phyloP scores from a whole-genome alignment of 257 asterid genomes.

The Penstemon newberryi region DNA sequence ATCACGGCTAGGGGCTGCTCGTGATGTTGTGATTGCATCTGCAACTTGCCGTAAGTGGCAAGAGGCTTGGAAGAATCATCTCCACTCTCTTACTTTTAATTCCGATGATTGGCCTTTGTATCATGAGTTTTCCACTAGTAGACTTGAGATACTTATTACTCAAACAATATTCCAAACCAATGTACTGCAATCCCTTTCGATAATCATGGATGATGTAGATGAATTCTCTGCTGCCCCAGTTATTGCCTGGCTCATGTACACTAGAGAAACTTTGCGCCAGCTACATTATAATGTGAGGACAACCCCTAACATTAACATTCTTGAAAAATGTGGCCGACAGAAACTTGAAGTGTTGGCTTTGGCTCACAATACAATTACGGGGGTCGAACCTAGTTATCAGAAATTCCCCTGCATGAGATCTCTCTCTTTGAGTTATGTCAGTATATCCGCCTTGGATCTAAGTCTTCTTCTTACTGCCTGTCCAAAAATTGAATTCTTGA shows the following conservation, averaged over 20 bases:
- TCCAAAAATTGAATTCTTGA: constrained; percentile 62
- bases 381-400: constrained; percentile 84
- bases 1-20: constrained; percentile 76
- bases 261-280: constrained; percentile 72
- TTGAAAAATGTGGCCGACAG: constrained; percentile 87
- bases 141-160: constrained; percentile 78
- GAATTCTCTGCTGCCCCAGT: constrained; percentile 85
- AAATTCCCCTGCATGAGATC: constrained; percentile 66
- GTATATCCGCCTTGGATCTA: constrained; percentile 79
- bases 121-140: constrained; percentile 57
- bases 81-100: constrained; percentile 66
- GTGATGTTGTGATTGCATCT: constrained; percentile 82
- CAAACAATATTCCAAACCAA: constrained; percentile 75
- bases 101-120: constrained; percentile 83
- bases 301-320: constrained; percentile 72
- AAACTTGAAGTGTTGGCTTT: constrained; percentile 74
- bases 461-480: constrained; percentile 75
- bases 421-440: constrained; percentile 71
- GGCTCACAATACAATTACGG: constrained; percentile 75
- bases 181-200: constrained; percentile 65
- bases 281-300: constrained; percentile 78
- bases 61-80: constrained; percentile 81
- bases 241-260: constrained; percentile 90
- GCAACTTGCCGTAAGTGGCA: constrained; percentile 85
- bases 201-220: constrained; percentile 81